Percentiles rank a stretch among this genome's conserved stretches.
These are phyloP conservation scores for Byssochlamys sp. DNA, from an alignment of 2,329 filamentous ascomycete genomes.

Conservation along the genomic window DNA sequence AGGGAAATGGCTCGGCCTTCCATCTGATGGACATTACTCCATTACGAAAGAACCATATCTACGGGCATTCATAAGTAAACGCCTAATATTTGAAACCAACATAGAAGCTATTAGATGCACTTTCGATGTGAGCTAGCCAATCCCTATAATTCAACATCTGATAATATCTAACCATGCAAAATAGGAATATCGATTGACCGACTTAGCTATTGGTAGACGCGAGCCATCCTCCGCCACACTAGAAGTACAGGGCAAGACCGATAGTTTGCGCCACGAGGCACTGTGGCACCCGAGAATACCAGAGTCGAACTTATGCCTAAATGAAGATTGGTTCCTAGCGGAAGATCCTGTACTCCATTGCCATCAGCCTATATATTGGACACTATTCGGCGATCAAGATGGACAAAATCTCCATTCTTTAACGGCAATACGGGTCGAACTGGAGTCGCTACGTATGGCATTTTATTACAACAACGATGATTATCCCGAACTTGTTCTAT, in stretches of 20 bases:
- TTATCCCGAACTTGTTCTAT: background rate
- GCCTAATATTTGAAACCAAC: background rate
- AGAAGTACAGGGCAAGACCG: background rate
- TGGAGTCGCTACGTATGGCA: background rate
- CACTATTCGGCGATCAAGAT: background rate
- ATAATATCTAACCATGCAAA: background rate
- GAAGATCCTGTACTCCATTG: no score
- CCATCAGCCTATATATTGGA: no score
- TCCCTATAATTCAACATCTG: background rate
- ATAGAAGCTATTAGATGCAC: background rate
- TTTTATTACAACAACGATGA: background rate
- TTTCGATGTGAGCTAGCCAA: background rate
- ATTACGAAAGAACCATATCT: no score
- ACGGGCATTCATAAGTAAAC: background rate
- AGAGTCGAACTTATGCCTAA: no score
- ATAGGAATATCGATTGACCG: background rate
- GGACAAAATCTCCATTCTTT: background rate
- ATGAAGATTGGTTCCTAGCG: no score
- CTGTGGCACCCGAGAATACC: background rate
- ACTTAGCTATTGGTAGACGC: background rate
- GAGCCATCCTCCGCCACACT: background rate
- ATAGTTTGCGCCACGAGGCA: background rate
- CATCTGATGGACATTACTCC: background rate
- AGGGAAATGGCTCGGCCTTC: background rate
- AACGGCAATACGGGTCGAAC: background rate